phyloP scores from a whole-genome alignment of 768 basidiomycete genomes.

The Lepiota venenata region DNA sequence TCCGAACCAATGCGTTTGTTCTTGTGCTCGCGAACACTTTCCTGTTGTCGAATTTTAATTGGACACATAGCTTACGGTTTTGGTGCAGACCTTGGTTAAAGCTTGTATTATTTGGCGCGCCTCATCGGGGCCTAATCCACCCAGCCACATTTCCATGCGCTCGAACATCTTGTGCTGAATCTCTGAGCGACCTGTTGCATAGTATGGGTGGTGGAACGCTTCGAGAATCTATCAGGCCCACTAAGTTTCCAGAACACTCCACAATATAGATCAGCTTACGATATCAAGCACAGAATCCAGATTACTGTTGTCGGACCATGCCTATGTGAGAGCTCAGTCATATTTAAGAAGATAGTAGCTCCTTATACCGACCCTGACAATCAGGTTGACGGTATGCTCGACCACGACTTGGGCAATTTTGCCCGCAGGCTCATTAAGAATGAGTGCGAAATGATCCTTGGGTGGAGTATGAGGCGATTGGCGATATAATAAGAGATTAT shows the following conservation, averaged over 20 bases:
- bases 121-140: conserved; percentile 41
- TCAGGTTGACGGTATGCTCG: conserved; percentile 53
- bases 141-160: conserved; percentile 51
- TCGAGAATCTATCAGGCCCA: conserved; percentile 42
- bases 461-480: not conserved
- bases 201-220: conserved; percentile 72
- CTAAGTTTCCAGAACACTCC: not conserved
- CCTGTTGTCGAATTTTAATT: conserved; percentile 25
- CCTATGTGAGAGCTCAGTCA: conserved; percentile 20
- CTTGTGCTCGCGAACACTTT: conserved; percentile 50
- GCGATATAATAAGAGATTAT: not conserved
- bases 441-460: conserved; percentile 69
- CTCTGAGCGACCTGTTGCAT: conserved; percentile 45
- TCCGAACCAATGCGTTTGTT: conserved; percentile 57
- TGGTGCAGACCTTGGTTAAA: conserved; percentile 47
- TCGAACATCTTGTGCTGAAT: conserved; percentile 63
- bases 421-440: conserved; percentile 73
- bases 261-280: conserved; percentile 23
- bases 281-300: conserved; percentile 41
- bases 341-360: not conserved
- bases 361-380: conserved; percentile 41
- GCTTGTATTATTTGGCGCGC: conserved; percentile 40
- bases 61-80: not conserved
- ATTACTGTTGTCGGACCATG: conserved; percentile 47
- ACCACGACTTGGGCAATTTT: conserved; percentile 70